Conservation (phyloP, 805 yeast species). For the Barnettozyma vustinii region DNA sequence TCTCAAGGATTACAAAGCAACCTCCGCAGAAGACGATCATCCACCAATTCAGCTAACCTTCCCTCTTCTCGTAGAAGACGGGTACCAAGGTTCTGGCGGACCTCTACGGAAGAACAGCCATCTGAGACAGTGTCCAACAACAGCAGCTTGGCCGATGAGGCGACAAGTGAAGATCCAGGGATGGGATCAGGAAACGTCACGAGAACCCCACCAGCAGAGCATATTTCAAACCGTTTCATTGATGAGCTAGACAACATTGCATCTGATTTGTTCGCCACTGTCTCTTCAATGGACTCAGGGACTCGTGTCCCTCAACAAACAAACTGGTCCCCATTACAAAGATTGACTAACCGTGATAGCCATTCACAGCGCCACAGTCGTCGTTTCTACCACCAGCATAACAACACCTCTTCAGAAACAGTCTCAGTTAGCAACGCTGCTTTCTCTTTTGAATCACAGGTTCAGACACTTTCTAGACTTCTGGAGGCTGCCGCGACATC, state of each 20-base stretch:
- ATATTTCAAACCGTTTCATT: slow-evolving; percentile 9
- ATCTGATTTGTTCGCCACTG: slow-evolving; percentile 14
- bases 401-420: neutral
- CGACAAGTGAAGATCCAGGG: neutral
- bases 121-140: neutral
- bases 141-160: slow-evolving; percentile 2
- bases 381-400: neutral
- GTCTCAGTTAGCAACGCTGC: neutral
- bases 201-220: neutral
- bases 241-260: slow-evolving; percentile 22
- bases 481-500: slow-evolving; percentile 41
- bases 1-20: slow-evolving; percentile 1
- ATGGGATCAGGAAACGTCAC: slow-evolving; percentile 6
- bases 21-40: slow-evolving; percentile 23
- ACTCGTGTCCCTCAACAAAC: neutral
- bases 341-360: neutral
- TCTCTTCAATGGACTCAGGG: slow-evolving; percentile 2
- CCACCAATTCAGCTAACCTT: slow-evolving; percentile 10
- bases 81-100: slow-evolving; percentile 17
- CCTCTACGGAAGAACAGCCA: neutral
- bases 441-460: slow-evolving; percentile 27
- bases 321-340: neutral
- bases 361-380: neutral
- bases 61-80: slow-evolving; percentile 23
- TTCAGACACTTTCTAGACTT: slow-evolving; percentile 37